Base-by-base conservation (phyloP, 2,329 filamentous ascomycete genomes). In the Fusarium ambrosium region DNA sequence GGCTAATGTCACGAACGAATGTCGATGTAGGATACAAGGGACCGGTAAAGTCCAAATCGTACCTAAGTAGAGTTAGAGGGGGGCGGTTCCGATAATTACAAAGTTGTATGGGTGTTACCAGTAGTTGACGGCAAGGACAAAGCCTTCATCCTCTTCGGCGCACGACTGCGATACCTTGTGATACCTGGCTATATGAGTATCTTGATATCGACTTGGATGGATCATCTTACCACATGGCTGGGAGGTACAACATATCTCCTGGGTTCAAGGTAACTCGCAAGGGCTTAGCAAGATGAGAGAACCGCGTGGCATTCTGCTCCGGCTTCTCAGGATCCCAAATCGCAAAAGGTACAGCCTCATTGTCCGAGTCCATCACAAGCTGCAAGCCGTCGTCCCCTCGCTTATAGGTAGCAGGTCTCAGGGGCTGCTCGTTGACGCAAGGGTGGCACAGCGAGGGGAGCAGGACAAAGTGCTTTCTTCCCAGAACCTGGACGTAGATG, bases 231-330 rank as follows among this genome's bases (percentile, higher is more conserved):
- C 94, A 97, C 87, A 95, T 89, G 7, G 93, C 91, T 8, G 94
- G 94, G 34, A 97, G 84, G 82, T 97, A 97, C 18, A 97, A 82
- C 91, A 97, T 94, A 80, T 97, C 94, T 0, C 94, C 94, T 11
- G 91, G 88, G 1, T 92, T 82, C 4, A 97, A 82, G 1, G 91
- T 93, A 1, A 95, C 90, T n/a, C 88, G 85, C 71, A 95, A 77
- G 8, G 93, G 92, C 58, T 84, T 83, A 0, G 90, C 90, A 13
- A 92, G 84, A 39, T 82, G 77, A 1, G 92, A 94, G 76, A 92
- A 93, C 2, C 77, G 76, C 1, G 92, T 93, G 0, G 86, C 74
- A 55, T 87, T 84, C 16, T 79, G 68, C 0, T 80, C 80, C 0
- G 91, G 89, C 0, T 74, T 64, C 76, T 95, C 92, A 0, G 94